phyloP scores from a whole-genome alignment of 2,329 filamentous ascomycete species.

The Aspergillus melleus region DNA sequence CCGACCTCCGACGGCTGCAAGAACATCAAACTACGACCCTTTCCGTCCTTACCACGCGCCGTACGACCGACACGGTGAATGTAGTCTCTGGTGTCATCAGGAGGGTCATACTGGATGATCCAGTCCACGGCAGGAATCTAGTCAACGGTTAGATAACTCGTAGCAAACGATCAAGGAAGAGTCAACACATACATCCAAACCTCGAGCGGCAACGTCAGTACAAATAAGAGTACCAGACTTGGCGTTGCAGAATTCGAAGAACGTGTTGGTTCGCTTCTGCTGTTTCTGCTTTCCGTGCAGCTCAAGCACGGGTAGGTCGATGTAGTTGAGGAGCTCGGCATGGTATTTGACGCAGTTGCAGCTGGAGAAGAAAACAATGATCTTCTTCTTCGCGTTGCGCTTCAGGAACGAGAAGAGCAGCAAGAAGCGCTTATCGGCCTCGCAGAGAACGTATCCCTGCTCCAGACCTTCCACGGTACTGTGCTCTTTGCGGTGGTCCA shows the following conservation, averaged over 20 bases:
- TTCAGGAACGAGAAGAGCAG: slow-evolving; percentile 94
- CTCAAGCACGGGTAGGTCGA: slow-evolving; percentile 84
- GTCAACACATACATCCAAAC: slow-evolving; percentile 68
- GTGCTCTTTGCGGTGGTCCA: slow-evolving; percentile 84
- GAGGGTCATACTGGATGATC: slow-evolving; percentile 94
- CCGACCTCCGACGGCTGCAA: slow-evolving; percentile 88
- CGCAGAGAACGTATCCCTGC: slow-evolving; percentile 93
- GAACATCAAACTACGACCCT: slow-evolving; percentile 89
- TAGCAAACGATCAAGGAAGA: background rate
- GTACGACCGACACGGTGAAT: slow-evolving; percentile 96
- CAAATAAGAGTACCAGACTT: slow-evolving; percentile 86
- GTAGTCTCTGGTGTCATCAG: slow-evolving; percentile 86
- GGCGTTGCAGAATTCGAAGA: slow-evolving; percentile 93
- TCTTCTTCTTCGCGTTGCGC: slow-evolving; percentile 90
- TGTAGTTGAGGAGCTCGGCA: slow-evolving; percentile 93
- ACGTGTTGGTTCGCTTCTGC: slow-evolving; percentile 97
- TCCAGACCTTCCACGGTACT: slow-evolving; percentile 92
- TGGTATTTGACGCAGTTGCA: slow-evolving; percentile 96
- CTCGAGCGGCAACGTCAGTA: slow-evolving; percentile 93
- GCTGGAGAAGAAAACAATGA: slow-evolving; percentile 93
- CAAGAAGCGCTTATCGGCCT: slow-evolving; percentile 89
- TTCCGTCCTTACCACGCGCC: slow-evolving; percentile 77
- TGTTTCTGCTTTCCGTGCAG: slow-evolving; percentile 97
- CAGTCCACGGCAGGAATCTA: slow-evolving; percentile 91
- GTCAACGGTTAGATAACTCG: slow-evolving; percentile 17